These are phyloP conservation scores for Themeda triandra DNA, from an alignment of 176 grass and related monocot species.

Conservation along the genomic window DNA sequence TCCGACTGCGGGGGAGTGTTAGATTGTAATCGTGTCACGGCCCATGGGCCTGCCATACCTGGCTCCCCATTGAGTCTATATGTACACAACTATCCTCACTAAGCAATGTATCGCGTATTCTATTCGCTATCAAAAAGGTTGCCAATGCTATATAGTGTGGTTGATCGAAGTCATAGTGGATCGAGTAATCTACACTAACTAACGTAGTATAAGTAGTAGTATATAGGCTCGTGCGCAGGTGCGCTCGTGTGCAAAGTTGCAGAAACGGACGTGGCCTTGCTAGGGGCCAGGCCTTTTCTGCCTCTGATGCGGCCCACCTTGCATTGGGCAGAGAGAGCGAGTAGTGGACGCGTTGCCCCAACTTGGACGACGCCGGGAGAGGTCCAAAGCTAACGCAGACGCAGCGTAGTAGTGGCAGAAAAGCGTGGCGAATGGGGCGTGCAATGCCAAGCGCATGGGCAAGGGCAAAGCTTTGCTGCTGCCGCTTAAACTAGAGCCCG, in stretches of 20 bases:
- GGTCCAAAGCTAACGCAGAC: too few species aligned
- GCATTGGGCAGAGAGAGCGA: not conserved
- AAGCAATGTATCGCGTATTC: too few species aligned
- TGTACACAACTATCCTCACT: too few species aligned
- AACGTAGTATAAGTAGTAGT: too few species aligned
- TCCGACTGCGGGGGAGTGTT: too few species aligned
- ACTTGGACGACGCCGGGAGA: not conserved
- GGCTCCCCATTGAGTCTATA: too few species aligned
- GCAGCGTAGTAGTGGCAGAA: not conserved
- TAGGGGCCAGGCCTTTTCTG: too few species aligned
- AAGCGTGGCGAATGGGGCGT: slow-evolving; percentile 27
- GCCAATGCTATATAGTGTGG: too few species aligned
- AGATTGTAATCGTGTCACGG: too few species aligned
- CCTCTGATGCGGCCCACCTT: slow-evolving; percentile 30
- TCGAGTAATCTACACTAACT: not conserved
- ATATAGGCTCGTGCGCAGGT: not conserved
- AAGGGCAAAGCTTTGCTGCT: not conserved
- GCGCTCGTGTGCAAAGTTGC: slow-evolving; percentile 16
- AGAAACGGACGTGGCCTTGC: not conserved
- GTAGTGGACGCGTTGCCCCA: slow-evolving; percentile 12
- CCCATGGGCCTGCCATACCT: too few species aligned
- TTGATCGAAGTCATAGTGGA: not conserved
- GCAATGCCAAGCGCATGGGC: not conserved
- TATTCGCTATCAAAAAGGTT: too few species aligned
- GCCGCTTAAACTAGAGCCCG: slow-evolving; percentile 8